Base-by-base conservation (phyloP, 2,329 filamentous ascomycete species). In the Alternaria ethzedia region DNA sequence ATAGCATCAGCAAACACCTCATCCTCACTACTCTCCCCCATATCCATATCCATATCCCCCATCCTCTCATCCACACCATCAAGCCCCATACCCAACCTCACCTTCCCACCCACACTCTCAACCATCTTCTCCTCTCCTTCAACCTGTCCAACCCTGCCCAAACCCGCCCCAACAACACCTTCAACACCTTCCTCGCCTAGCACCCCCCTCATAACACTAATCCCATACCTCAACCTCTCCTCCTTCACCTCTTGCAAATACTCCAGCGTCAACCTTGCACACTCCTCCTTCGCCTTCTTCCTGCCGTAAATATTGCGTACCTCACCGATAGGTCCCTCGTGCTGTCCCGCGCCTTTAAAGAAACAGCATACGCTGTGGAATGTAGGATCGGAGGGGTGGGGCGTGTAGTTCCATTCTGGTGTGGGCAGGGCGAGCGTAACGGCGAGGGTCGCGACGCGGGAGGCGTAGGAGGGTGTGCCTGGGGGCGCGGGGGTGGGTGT, bases 261-360 rank as follows among this genome's bases (percentile, higher is more conserved):
- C 25, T 57, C 68, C 28, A 83, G 59, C 10, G 84, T 79, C 32
- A 74, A 58, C 60, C 77, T 71, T n/a, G 84, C 84, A 72, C 83
- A 82, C 64, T 81, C 79, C 61, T 86, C 82, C 71, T 82, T 85
- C 0, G 84, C 83, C 51, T 77, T 82, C 73, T 84, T 85, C 77
- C 82, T 83, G 3, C 85, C 85, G 64, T 75, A 82, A 0, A 86
- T 73, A 57, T 81, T 75, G 0, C 73, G 63, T 3, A 84, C 80
- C 57, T 81, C 72, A 23, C 82, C 84, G 17, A 86, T 69, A 4
- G 78, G 75, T 0, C 74, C 76, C 8, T 57, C 60, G 17, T 74
- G 71, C 52, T 45, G 46, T 1, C 71, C 74, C 0, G 58, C 68
- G 36, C 64, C 61, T 25, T 58, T 56, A 55, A 83, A 84, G 44